Base-by-base conservation (phyloP, 371 early-diverging fungal genomes). In the Funneliformis caledonium region DNA sequence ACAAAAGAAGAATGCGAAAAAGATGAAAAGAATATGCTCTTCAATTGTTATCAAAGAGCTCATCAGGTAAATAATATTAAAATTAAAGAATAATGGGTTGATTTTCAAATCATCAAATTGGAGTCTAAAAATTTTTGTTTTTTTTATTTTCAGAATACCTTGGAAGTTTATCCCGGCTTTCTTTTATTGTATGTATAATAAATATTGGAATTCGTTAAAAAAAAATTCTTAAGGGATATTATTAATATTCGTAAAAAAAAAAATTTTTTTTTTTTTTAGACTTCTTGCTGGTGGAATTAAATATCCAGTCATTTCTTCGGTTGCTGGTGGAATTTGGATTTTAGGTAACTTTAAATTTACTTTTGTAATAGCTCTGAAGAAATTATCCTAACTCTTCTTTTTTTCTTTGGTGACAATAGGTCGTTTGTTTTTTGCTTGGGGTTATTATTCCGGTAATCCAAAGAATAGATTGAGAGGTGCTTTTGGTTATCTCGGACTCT, bases 1-100 rank as follows among this genome's bases (percentile, higher is more conserved):
- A 89, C 89, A 11, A 87, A 83, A 59, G 81, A 82, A 22, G 93
- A 91, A 80, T 89, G 89, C 69, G 89, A 90, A 80, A 86, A 85
- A 74, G 89, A 90, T 78, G 85, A 84, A 33, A 88, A 87, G 82
- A 92, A 92, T 83, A 80, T 87, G 80, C 56, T 89, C 48, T 92
- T 92, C 85, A 91, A 92, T 87, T 92, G 93, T 86, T 82, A 85
- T 78, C 93, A 93, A 84, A 89, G 93, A 65, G 91, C 89, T 45
- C 93, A 93, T 85, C 93, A 92, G 68, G 89, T 89, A 85, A 86
- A 80, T 67, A 45, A 33, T 26, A n/a, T 45, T 42, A 5, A 26
- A 52, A 52, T 16, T 16, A 26, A 43, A 33, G 1, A 72, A 72
- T n/a, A 14, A 7, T 67, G 47, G 11, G 19, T 19, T 56, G 0